Conservation (phyloP, 306 rosid species). For the Fagus sylvatica region DNA sequence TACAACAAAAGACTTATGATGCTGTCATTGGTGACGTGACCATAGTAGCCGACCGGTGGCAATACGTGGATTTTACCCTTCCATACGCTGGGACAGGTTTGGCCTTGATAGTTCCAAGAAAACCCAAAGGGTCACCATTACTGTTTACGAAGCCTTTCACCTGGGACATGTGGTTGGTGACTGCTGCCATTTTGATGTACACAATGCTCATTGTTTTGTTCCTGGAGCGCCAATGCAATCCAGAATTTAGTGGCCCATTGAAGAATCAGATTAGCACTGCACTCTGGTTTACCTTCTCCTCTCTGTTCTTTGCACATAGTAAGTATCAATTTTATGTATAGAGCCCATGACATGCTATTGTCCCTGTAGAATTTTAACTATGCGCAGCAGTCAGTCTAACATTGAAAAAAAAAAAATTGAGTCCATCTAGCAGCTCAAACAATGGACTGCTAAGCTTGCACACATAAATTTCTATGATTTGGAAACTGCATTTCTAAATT, state of each 20-base stretch:
- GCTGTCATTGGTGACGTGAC: constrained; percentile 69
- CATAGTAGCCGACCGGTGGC: constrained; percentile 40
- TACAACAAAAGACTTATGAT: constrained; percentile 51
- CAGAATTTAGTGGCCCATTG: constrained; percentile 56
- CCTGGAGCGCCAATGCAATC: constrained; percentile 51
- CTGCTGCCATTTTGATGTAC: constrained; percentile 45
- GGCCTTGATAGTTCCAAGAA: constrained; percentile 49
- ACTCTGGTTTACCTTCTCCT: constrained; percentile 63
- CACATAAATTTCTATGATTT: no score
- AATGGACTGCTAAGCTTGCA: neutral
- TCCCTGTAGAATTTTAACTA: no score
- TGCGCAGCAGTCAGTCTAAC: no score
- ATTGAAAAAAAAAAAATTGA: no score
- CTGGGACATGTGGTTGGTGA: constrained; percentile 61
- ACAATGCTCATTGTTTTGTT: constrained; percentile 58
- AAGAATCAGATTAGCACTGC: constrained; percentile 58
- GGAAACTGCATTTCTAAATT: no score
- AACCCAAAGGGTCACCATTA: constrained; percentile 38
- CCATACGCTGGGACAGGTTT: constrained; percentile 66
- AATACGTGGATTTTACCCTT: constrained; percentile 60
- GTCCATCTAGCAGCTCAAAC: no score
- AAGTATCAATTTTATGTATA: constrained; percentile 21
- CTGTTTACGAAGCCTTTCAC: constrained; percentile 70
- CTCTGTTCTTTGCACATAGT: constrained; percentile 80
- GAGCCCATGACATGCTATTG: neutral